These are phyloP conservation scores for Trichophyton rubrum DNA, from an alignment of 2,329 filamentous ascomycete genomes.

Conservation along the genomic window DNA sequence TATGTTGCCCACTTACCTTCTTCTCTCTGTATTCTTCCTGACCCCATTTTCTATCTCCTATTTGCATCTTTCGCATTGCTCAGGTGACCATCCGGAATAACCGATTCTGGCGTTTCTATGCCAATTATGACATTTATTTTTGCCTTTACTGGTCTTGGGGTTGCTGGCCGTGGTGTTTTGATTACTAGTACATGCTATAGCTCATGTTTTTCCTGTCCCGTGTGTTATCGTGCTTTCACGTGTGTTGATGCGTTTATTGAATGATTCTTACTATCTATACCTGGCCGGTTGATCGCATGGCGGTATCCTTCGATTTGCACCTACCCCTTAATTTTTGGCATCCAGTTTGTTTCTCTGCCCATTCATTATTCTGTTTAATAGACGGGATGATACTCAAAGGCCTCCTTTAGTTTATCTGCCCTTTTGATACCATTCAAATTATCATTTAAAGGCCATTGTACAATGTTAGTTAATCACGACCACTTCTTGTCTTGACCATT, in stretches of 20 bases:
- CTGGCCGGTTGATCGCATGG: neutral
- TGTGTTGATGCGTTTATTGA: constrained; percentile 1
- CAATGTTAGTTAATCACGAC: neutral
- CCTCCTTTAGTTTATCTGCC: neutral
- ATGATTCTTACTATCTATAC: constrained; percentile 1
- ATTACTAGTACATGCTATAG: constrained; percentile 3
- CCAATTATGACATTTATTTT: constrained; percentile 4
- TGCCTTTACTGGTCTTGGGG: constrained; percentile 2
- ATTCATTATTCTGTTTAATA: neutral
- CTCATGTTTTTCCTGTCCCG: neutral
- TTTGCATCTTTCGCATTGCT: neutral
- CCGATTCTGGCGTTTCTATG: constrained; percentile 3
- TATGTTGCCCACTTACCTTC: neutral
- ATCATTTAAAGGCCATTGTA: neutral
- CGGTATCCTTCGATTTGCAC: constrained; percentile 1
- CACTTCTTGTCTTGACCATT: neutral
- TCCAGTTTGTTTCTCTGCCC: neutral
- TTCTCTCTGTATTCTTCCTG: constrained; percentile 1
- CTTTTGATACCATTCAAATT: constrained; percentile 3
- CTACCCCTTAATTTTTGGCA: neutral
- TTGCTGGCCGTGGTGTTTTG: constrained; percentile 2
- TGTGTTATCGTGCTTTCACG: neutral
- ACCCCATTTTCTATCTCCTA: neutral
- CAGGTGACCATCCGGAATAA: neutral
- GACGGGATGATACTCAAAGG: constrained; percentile 1